Percentiles rank a stretch among this genome's conserved stretches.
Conservation (phyloP, 805 yeast species). For the Metschnikowia drakensbergensis region DNA sequence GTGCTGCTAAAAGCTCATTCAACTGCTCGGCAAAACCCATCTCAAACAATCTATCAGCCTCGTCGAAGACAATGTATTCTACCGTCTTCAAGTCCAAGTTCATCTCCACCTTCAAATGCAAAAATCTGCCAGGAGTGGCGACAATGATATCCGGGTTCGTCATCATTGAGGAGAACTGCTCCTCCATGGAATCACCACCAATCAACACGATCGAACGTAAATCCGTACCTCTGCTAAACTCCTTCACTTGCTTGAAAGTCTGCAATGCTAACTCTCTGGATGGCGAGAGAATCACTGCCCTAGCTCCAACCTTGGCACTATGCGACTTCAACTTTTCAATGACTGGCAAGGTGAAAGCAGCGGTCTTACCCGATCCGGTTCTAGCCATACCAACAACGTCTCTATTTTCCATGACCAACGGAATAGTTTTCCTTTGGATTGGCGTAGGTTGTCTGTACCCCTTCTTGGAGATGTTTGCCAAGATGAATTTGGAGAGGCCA, state of each 20-base stretch:
- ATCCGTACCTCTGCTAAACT: conserved; percentile 80
- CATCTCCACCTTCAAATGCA: conserved; percentile 97
- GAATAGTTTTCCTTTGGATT: conserved; percentile 93
- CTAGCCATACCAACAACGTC: conserved; percentile 99
- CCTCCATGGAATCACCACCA: conserved; percentile 99
- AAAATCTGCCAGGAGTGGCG: conserved; percentile 96
- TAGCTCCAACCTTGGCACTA: conserved; percentile 79
- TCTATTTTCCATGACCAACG: conserved; percentile 76
- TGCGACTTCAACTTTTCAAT: conserved; percentile 81
- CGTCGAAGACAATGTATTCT: conserved; percentile 92
- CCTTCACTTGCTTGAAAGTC: conserved; percentile 83
- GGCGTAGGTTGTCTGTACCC: conserved; percentile 97
- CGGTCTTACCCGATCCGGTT: conserved; percentile 98
- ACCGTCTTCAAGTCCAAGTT: conserved; percentile 73
- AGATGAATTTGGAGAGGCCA: conserved; percentile 72
- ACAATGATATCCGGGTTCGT: conserved; percentile 89
- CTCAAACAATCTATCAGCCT: conserved; percentile 94
- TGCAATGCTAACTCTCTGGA: conserved; percentile 95
- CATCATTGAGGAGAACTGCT: conserved; percentile 91
- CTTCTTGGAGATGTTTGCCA: conserved; percentile 69
- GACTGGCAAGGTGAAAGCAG: conserved; percentile 90
- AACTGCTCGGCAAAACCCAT: conserved; percentile 94
- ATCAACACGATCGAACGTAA: conserved; percentile 76
- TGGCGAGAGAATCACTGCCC: conserved; percentile 89
- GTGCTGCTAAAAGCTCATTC: conserved; percentile 78